Percentiles rank a stretch among this genome's conserved stretches.
Evolutionary conservation across 805 yeast species (phyloP).

Genomic region (Brettanomyces anomalus): DNA sequence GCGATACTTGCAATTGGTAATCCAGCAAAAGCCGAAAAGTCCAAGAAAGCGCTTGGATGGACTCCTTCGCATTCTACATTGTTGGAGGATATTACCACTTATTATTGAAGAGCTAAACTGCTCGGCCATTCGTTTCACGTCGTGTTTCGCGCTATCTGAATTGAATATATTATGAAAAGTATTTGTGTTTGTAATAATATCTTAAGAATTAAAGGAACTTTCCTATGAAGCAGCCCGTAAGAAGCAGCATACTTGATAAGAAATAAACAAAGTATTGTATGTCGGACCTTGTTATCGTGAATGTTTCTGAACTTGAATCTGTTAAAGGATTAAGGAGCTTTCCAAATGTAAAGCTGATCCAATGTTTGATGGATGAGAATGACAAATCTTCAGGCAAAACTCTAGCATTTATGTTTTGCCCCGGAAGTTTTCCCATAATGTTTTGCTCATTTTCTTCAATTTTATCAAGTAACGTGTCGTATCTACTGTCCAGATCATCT

Average conservation of each 20-base stretch:
- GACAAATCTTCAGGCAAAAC: not conserved
- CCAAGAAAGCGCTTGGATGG: constrained; percentile 1
- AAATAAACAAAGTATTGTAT: not conserved
- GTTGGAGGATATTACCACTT: constrained; percentile 1
- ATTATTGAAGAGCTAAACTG: not conserved
- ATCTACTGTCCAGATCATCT: constrained; percentile 9
- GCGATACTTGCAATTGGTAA: not conserved
- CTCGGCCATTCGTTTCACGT: too few relatives aligned
- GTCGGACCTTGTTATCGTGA: not conserved
- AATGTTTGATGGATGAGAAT: not conserved
- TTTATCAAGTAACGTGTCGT: constrained; percentile 2
- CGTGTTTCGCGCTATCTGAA: too few relatives aligned
- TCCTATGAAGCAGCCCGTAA: not conserved
- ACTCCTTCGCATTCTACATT: not conserved
- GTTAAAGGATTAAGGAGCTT: not conserved
- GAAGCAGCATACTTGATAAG: not conserved
- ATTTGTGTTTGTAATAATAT: not conserved
- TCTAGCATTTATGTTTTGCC: not conserved
- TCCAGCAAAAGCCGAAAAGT: not conserved
- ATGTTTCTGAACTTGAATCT: not conserved
- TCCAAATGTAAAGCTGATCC: not conserved
- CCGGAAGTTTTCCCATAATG: not conserved
- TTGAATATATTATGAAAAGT: too few relatives aligned
- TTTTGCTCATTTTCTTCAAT: not conserved
- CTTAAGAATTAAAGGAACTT: not conserved